A percentile compares a stretch with the other conserved stretches of the same genome.
Conservation (phyloP, 2,329 filamentous ascomycete species). For the Sporothrix mexicana region DNA sequence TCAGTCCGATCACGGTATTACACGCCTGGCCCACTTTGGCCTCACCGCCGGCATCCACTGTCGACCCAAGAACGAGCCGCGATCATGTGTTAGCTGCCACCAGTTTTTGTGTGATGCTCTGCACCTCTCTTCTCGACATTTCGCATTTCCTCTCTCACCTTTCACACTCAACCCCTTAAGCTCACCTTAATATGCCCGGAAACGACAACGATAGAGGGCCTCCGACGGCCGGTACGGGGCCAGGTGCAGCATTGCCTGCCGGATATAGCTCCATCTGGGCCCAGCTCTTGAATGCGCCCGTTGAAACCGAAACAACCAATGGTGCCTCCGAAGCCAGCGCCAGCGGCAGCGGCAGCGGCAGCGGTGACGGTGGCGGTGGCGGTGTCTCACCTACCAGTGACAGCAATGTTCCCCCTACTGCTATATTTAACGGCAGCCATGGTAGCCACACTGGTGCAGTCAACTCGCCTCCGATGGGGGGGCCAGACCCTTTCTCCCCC, state of each 20-base stretch:
- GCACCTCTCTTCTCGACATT: not conserved
- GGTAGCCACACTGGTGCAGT: no score
- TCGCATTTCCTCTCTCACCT: not conserved
- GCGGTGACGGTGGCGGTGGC: no score
- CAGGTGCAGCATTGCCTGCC: not conserved
- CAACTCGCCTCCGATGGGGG: no score
- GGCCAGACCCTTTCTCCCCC: not conserved
- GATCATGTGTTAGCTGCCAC: conserved; percentile 14
- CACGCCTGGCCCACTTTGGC: conserved; percentile 13
- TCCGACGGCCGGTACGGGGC: not conserved
- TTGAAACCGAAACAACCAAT: no score
- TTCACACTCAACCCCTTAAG: not conserved
- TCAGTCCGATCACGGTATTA: no score
- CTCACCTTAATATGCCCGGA: not conserved
- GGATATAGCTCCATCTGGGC: no score
- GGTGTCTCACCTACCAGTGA: no score
- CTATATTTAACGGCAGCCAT: no score
- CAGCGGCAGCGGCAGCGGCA: no score
- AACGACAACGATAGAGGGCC: conserved; percentile 10
- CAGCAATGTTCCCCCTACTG: no score
- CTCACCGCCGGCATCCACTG: conserved; percentile 4
- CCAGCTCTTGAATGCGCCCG: no score
- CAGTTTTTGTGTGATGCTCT: not conserved
- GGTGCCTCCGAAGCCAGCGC: not conserved
- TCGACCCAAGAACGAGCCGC: not conserved